Base-by-base conservation (phyloP, 371 early-diverging fungal genomes). In the Globomyces sp. region DNA sequence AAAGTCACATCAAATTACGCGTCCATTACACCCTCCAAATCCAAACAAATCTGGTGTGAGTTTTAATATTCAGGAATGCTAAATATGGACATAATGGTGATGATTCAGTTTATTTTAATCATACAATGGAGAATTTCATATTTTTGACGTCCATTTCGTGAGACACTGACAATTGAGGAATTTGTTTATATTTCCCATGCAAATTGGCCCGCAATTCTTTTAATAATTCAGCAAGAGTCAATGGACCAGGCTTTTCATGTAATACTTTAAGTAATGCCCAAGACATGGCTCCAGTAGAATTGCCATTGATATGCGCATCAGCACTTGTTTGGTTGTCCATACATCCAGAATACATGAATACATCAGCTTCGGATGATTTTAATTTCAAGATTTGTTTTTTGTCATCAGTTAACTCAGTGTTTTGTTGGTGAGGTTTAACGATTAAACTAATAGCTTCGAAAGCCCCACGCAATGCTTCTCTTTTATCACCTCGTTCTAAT, bases 301-400 rank as follows among this genome's bases (percentile, higher is more conserved):
- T 46, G 10, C 72, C 68, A 1, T 65, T 65, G 64, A 78, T 74
- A 34, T 76, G 72, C 10, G 94, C 87, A 77, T 95, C 97, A 0
- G 95, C 95, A 11, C 92, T 91, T 0, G 94, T 93, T 74, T 97
- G 95, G 70, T 81, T 83, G 71, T 97, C 97, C 73, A 87, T 90
- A 77, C 96, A 96, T 1, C 87, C 96, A 53, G 66, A 72, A 58
- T 70, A 74, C 63, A 70, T 64, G 5, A 79, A 61, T 11, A 79
- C 70, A 24, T 70, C 57, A 3, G 74, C 79, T 24, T 65, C 63
- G 0, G 74, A 57, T 8, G 57, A 48, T 13, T 75, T 65, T 11
- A 64, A 48, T 57, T 69, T 50, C 47, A 69, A 34, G 34, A 47
- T 60, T 55, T 68, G 44, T 46, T 58, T 59, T 13, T 66, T 50